A percentile compares a stretch with the other conserved stretches of the same genome.
Conservation (phyloP, 2,329 filamentous ascomycete genomes). For the Talaromyces sp. region DNA sequence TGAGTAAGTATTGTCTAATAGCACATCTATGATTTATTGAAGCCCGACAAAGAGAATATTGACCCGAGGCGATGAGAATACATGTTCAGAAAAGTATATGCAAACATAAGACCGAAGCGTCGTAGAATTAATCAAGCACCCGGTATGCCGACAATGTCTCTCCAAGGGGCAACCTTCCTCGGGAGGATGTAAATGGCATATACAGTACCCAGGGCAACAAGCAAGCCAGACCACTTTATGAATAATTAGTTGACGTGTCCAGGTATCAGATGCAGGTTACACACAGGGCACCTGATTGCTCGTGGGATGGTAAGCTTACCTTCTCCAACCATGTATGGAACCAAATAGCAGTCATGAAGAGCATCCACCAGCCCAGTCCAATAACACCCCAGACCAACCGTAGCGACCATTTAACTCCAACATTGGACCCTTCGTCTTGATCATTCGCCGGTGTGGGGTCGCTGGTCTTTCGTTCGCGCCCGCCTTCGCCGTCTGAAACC, state of each 20-base stretch:
- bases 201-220: slow-evolving; percentile 52
- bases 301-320: slow-evolving; percentile 51
- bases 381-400: slow-evolving; percentile 61
- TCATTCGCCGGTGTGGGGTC: slow-evolving; percentile 26
- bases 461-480: slow-evolving; percentile 39
- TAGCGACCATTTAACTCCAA: slow-evolving; percentile 58
- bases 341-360: slow-evolving; percentile 97
- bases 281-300: too few species aligned
- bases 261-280: neutral
- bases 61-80: neutral
- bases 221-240: slow-evolving; percentile 52
- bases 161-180: slow-evolving; percentile 46
- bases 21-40: neutral
- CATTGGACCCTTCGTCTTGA: slow-evolving; percentile 48
- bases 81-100: slow-evolving; percentile 10
- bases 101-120: neutral
- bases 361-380: slow-evolving; percentile 84
- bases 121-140: slow-evolving; percentile 30
- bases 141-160: slow-evolving; percentile 50
- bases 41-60: neutral
- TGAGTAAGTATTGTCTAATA: neutral
- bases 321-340: slow-evolving; percentile 99
- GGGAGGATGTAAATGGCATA: slow-evolving; percentile 57
- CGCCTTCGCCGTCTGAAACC: slow-evolving; percentile 37
- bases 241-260: slow-evolving; percentile 5